phyloP scores from a whole-genome alignment of 139 green algal species.

The Prasinococcaceae sp. region DNA sequence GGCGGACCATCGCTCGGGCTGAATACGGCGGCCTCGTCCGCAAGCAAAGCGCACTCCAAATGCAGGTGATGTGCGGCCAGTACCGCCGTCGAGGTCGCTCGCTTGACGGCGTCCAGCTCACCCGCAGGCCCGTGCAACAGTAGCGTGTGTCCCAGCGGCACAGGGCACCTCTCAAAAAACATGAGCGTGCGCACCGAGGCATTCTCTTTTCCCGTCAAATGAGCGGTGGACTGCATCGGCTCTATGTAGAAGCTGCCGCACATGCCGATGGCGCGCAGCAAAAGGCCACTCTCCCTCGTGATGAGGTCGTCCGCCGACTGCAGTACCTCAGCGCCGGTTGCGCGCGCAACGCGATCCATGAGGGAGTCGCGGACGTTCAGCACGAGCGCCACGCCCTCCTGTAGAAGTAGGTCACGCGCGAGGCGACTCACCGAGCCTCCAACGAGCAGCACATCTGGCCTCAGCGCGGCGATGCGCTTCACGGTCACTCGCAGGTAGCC shows the following conservation, averaged over 20 bases:
- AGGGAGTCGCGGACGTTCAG: slow-evolving; percentile 49
- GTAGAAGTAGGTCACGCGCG: slow-evolving; percentile 32
- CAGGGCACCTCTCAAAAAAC: slow-evolving; percentile 54
- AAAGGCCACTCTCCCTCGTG: background rate
- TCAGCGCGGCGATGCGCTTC: slow-evolving; percentile 11
- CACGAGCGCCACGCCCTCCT: slow-evolving; percentile 24
- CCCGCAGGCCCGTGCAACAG: slow-evolving; percentile 4
- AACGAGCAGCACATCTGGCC: slow-evolving; percentile 28
- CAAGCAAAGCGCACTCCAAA: slow-evolving; percentile 22
- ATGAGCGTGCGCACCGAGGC: slow-evolving; percentile 34
- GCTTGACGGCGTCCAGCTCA: slow-evolving; percentile 25
- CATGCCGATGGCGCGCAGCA: too few species aligned
- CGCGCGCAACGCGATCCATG: slow-evolving; percentile 46
- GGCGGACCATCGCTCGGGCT: background rate
- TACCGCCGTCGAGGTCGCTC: slow-evolving; percentile 18
- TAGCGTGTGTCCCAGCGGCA: slow-evolving; percentile 28
- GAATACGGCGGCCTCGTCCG: slow-evolving; percentile 13
- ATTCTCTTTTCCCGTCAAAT: background rate
- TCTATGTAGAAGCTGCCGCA: slow-evolving; percentile 16
- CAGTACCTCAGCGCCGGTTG: slow-evolving; percentile 2
- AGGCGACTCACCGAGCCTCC: slow-evolving; percentile 26
- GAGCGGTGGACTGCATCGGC: slow-evolving; percentile 14
- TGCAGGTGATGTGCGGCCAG: slow-evolving; percentile 23
- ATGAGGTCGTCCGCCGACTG: background rate
- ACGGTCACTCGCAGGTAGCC: slow-evolving; percentile 18